Percentiles rank a stretch among this genome's conserved stretches.
Evolutionary conservation across 1,284 basidiomycete species (phyloP).

Genomic region (Hemileia vastatrix): DNA sequence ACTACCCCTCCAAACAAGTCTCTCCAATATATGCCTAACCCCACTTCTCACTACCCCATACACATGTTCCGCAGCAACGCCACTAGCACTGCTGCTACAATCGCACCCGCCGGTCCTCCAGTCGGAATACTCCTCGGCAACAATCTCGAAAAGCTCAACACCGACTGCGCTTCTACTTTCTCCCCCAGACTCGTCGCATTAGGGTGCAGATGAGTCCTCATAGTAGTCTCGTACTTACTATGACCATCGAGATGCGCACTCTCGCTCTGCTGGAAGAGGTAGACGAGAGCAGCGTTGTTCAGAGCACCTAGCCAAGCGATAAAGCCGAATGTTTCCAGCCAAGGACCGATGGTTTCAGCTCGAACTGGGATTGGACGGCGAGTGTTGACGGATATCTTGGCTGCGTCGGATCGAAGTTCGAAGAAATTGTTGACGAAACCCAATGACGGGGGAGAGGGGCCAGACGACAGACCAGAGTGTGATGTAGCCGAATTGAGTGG

Average conservation of each 20-base stretch:
- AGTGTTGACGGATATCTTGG: conserved; percentile 81
- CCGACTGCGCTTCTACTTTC: no score
- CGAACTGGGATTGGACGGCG: conserved; percentile 74
- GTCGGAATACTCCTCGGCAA: no score
- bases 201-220: conserved; percentile 31
- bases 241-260: conserved; percentile 27
- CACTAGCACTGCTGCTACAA: no score
- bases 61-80: no score
- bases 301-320: conserved; percentile 76
- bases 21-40: no score
- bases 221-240: conserved; percentile 29
- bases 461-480: conserved; percentile 85
- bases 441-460: conserved; percentile 70
- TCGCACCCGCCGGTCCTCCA: no score
- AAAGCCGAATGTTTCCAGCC: conserved; percentile 79
- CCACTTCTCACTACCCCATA: no score
- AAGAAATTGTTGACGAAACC: conserved; percentile 47
- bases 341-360: conserved; percentile 82
- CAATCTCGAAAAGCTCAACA: no score
- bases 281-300: conserved; percentile 73
- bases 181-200: no score
- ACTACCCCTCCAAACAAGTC: no score
- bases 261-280: conserved; percentile 69
- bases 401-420: conserved; percentile 82
- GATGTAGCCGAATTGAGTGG: conserved; percentile 83